Percentiles rank a stretch among this genome's conserved stretches.
Conservation (phyloP, 257 asterid genomes). For the Solanum infundibuliforme region DNA sequence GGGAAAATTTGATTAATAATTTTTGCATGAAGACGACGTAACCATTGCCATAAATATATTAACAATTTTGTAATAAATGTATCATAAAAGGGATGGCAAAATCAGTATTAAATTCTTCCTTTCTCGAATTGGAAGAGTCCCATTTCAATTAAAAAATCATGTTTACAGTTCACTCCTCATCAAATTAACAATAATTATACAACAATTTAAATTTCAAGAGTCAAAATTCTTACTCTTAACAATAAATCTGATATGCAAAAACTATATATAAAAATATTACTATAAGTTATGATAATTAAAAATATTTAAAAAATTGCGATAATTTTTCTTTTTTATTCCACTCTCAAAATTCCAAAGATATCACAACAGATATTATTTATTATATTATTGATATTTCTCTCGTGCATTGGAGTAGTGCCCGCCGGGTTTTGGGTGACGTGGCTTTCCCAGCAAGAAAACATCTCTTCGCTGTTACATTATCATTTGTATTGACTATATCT, state of each 20-base stretch:
- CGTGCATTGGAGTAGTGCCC: conserved; percentile 33
- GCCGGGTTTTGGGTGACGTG: conserved; percentile 71
- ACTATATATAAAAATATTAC: neutral
- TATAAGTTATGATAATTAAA: neutral
- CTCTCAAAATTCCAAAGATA: accelerated
- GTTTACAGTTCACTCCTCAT: neutral
- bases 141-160: neutral
- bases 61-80: neutral
- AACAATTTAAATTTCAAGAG: accelerated
- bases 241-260: neutral
- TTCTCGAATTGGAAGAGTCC: neutral
- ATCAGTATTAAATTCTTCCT: neutral
- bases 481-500: neutral
- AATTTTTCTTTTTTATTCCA: neutral
- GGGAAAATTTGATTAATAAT: neutral
- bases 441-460: conserved; percentile 45
- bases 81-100: neutral
- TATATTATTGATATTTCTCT: neutral
- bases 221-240: neutral
- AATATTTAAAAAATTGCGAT: no score
- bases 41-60: neutral
- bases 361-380: no score
- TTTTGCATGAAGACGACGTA: neutral
- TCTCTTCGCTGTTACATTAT: neutral
- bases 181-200: neutral